Evolutionary conservation across 805 yeast genomes (phyloP), one percentile per base, ranked within the genome.

Genomic region (Hanseniaspora lachancei): DNA sequence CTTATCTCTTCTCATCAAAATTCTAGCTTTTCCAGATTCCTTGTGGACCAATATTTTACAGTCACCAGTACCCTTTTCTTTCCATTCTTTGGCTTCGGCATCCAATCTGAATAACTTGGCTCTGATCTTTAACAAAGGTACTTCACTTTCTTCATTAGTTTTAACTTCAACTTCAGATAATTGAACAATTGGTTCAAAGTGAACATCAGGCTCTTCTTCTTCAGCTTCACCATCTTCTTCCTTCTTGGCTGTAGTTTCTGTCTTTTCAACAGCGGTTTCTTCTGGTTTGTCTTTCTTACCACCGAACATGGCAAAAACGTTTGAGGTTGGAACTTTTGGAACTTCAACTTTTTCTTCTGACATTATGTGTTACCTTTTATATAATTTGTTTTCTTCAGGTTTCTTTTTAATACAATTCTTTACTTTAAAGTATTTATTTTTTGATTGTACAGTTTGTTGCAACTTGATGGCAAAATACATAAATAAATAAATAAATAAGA

Each of bases 51-150:
- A 80, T 72, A 93, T 87, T 74, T 93, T 88, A 64, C 89, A 96
- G 68, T 93, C 98, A 67, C 98, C 98, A 38, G 96, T 88, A 65
- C 98, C 98, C 77, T 98, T 86, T 78, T 93, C 98, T 72, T 93
- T 93, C 98, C 98, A 93, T 74, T 93, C 97, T 67, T 83, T 84
- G 54, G 82, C 65, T 58, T 88, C 95, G 44, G 81, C 77, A 65
- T 82, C 82, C 76, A 85, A 91, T 73, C 88, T 85, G 77, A 91
- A 93, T 68, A 93, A 77, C 74, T 93, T 93, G 62, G 98, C 97
- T 69, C 98, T 80, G 63, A 86, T 87, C 73, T 93, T 93, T 74
- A 73, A 82, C 60, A 83, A 65, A 24, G 80, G 86, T 57, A 85
- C 91, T 73, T 88, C 96, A 60, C 86, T 78, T 72, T 88, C 96